Base-by-base conservation (phyloP, 768 basidiomycete species). In the Russula sp. region DNA sequence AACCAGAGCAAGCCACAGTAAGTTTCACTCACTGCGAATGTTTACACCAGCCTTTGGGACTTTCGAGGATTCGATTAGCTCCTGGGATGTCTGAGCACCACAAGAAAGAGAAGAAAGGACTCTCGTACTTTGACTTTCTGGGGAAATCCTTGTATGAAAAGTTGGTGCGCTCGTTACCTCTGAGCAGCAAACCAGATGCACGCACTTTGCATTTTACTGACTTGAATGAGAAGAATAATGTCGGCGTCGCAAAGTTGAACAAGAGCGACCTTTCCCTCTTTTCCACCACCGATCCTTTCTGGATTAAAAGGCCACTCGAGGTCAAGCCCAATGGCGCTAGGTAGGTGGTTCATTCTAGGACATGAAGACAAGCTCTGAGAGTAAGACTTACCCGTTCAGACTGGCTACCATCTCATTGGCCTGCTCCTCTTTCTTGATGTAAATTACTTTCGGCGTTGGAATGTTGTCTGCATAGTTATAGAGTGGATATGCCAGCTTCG, bases 301-400 rank as follows among this genome's bases (percentile, higher is more conserved):
- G 72, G 75, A 50, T 69, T 67, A 20, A 79, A 74, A 16, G 73
- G 71, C 81, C 81, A 82, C 67, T 82, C 81, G 47, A 82, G 72
- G 70, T 82, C 82, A 34, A 82, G 80, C 7, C 82, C 82, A 10
- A 82, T 49, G 9, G 82, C 77, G 2, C 80, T 81, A 48, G 27
- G 37, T 8, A 47, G 16, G n/a, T 52, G n/a, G 27, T n/a, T 47
- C 39, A 49, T 20, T 9, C 11, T 48, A 16, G 11, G 35, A 5
- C n/a, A 11, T 18, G 55, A 44, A 34, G 20, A 11, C 14, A 55
- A 51, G 37, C 14, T 20, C 9, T 27, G 22, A 44, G 51, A 11
- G 65, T 49, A 61, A 55, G 14, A 42, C 76, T 67, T 54, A 78
- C 75, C 80, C 76, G 51, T 71, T 70, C 20, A 82, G 67, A 2